A percentile compares a stretch with the other conserved stretches of the same genome.
phyloP scores from a whole-genome alignment of 768 basidiomycete species.

The Paxillus rubicundulus region DNA sequence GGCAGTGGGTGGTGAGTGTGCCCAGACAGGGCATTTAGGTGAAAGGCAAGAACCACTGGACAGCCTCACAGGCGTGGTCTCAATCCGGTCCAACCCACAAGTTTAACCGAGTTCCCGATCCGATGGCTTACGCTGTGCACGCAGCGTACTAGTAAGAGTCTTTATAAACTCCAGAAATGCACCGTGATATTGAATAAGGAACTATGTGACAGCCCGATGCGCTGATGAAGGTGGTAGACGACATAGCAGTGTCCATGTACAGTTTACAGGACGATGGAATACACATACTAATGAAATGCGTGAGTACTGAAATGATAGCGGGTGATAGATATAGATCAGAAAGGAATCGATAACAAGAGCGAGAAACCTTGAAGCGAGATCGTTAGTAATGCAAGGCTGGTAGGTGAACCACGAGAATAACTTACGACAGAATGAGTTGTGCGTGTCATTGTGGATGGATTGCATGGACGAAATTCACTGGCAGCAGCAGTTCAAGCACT shows the following conservation, averaged over 20 bases:
- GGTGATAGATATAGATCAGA: constrained; percentile 27
- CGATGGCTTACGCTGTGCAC: neutral
- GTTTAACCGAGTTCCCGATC: neutral
- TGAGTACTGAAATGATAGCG: constrained; percentile 24
- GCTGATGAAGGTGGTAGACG: constrained; percentile 22
- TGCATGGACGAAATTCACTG: constrained; percentile 42
- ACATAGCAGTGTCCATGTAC: constrained; percentile 24
- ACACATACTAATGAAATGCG: constrained; percentile 28
- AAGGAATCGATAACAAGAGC: constrained; percentile 22
- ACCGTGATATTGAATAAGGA: constrained; percentile 17
- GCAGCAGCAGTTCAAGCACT: constrained; percentile 64
- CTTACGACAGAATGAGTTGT: constrained; percentile 22
- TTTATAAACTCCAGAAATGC: constrained; percentile 9
- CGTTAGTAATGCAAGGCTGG: constrained; percentile 14
- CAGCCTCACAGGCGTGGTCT: constrained; percentile 19
- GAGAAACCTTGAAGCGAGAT: constrained; percentile 6
- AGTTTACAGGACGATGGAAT: constrained; percentile 28
- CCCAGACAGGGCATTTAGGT: constrained; percentile 26
- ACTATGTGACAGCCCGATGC: constrained; percentile 17
- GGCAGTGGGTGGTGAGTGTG: constrained; percentile 14
- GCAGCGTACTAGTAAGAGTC: neutral
- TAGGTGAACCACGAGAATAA: neutral
- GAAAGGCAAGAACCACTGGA: constrained; percentile 18
- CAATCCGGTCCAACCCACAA: constrained; percentile 2
- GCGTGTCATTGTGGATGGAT: constrained; percentile 21